These are phyloP conservation scores for Cyclotella atomus DNA, from an alignment of 108 stramenopile species.

Conservation along the genomic window DNA sequence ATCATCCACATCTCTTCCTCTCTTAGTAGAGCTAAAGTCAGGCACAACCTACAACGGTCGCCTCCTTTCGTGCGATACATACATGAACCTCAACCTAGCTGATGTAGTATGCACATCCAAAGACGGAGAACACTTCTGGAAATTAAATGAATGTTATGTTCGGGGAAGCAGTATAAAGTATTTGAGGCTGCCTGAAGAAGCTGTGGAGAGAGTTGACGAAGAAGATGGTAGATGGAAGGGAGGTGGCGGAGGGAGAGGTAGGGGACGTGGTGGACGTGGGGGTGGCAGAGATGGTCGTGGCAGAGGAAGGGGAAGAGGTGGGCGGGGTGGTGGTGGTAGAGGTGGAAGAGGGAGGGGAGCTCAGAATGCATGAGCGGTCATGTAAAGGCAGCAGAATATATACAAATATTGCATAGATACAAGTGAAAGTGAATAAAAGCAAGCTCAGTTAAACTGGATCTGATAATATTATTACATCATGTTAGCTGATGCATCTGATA, in stretches of 20 bases:
- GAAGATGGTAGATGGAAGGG: slow-evolving; percentile 65
- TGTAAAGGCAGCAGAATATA: background rate
- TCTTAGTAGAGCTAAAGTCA: slow-evolving; percentile 98
- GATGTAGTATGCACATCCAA: slow-evolving; percentile 96
- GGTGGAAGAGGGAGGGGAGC: slow-evolving; percentile 11
- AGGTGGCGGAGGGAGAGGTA: slow-evolving; percentile 41
- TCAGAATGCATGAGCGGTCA: background rate
- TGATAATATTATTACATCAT: background rate
- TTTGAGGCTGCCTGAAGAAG: slow-evolving; percentile 91
- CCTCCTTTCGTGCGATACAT: slow-evolving; percentile 93
- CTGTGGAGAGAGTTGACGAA: slow-evolving; percentile 88
- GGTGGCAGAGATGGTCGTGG: slow-evolving; percentile 66
- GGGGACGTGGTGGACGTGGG: slow-evolving; percentile 54
- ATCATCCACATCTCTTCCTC: slow-evolving; percentile 90
- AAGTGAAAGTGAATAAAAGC: background rate
- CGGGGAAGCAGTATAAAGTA: slow-evolving; percentile 97
- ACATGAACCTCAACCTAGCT: slow-evolving; percentile 98
- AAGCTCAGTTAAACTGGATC: too few species aligned
- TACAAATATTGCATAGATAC: background rate
- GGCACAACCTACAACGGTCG: slow-evolving; percentile 99
- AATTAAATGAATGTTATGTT: slow-evolving; percentile 95
- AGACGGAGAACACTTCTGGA: slow-evolving; percentile 95
- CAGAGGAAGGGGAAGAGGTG: slow-evolving; percentile 28
- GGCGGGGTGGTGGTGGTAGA: slow-evolving; percentile 27
- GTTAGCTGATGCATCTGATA: slow-evolving; percentile 54